phyloP scores from a whole-genome alignment of 2,329 filamentous ascomycete genomes.

The Colletotrichum filicis region DNA sequence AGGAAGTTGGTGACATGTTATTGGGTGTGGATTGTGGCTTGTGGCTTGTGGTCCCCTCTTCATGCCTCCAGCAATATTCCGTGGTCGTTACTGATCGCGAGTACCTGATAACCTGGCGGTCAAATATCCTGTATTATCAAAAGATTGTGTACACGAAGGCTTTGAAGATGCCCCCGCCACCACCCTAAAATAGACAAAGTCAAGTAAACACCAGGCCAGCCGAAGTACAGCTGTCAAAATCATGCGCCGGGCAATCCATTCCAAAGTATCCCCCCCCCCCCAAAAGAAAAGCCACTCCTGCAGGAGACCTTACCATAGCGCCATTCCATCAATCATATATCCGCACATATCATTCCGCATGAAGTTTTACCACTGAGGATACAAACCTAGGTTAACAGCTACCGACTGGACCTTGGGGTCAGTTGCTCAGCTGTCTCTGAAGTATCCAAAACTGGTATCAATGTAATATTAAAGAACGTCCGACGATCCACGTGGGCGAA shows the following conservation, averaged over 20 bases:
- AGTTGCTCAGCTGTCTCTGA: background rate
- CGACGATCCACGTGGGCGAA: slow-evolving; percentile 1
- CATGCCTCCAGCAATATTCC: background rate
- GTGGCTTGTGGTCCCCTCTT: background rate
- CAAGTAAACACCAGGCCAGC: background rate
- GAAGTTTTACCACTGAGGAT: background rate
- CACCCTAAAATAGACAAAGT: background rate
- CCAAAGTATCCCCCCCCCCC: background rate
- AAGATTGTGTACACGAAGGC: background rate
- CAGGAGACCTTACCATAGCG: background rate
- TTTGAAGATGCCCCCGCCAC: background rate
- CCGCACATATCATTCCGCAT: background rate
- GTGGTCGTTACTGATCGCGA: background rate
- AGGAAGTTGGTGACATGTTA: background rate
- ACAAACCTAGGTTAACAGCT: background rate
- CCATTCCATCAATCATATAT: slow-evolving; percentile 1
- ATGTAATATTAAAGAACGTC: background rate
- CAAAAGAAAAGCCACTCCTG: background rate
- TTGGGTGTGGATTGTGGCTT: background rate
- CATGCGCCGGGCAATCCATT: background rate
- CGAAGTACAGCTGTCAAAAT: background rate
- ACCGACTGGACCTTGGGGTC: background rate
- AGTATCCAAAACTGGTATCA: background rate
- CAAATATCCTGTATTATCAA: background rate
- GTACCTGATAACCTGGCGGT: background rate